Evolutionary conservation across 306 rosid genomes (phyloP), one percentile per base, ranked within the genome.

Genomic region (Morella rubra): DNA sequence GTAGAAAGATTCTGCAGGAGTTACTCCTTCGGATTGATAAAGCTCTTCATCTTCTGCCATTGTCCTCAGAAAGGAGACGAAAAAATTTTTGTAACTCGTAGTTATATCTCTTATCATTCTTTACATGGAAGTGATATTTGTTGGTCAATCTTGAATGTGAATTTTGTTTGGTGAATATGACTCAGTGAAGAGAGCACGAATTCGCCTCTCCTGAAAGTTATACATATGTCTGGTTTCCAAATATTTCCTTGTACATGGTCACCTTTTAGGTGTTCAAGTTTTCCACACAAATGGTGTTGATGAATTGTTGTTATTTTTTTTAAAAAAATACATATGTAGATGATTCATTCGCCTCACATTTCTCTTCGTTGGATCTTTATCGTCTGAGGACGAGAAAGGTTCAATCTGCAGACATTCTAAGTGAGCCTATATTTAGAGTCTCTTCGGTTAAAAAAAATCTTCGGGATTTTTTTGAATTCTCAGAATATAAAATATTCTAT

Each of bases 181-280:
- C 72, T 56, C 78, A 58, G 86, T 45, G 86, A 83, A 83, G 81
- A 83, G 84, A 41, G 84, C 81, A 49, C 44, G 13, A 47, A 42
- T 53, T 37, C 44, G 84, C 86, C 86, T 83, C 86, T 75, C 86
- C 86, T 79, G 73, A 71, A 62, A 58, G 51, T 65, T 60, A 3
- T 22, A 22, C 65, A n/a, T 42, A 41, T 27, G 37, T 32, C 37
- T 2, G 37, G 37, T 32, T 32, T 76, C 19, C 72, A 59, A 73
- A 71, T 37, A 60, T 19, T 69, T 42, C 71, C 20, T 9, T 16
- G 15, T 40, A 22, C 54, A 46, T 60, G 5, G 15, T 73, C n/a
- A 20, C 13, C 53, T 18, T 27, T 69, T 67, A 2, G 76, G 71
- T 44, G 9, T 52, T n/a, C 81, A 76, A 22, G 32, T 75, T 81